These are phyloP conservation scores for Cutaneotrichosporon sp. DNA, from an alignment of 1,284 basidiomycete genomes.

Conservation along the genomic window DNA sequence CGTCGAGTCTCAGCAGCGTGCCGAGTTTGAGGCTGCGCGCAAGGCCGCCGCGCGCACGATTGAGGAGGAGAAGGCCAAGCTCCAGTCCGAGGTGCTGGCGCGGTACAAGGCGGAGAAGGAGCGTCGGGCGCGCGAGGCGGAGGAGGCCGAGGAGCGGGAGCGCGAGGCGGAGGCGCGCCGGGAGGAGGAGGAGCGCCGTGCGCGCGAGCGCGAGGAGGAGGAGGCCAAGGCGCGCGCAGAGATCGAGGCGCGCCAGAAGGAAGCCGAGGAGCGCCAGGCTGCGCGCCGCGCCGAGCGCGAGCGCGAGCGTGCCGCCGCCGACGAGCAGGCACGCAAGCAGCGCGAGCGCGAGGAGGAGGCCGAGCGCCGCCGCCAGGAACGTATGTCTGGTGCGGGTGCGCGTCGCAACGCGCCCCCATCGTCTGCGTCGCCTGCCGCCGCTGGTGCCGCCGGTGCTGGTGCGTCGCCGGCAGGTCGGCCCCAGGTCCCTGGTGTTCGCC, in stretches of 20 bases:
- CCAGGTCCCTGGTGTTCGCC: slow-evolving; percentile 23
- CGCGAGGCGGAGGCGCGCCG: slow-evolving; percentile 54
- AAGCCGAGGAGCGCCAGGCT: slow-evolving; percentile 29
- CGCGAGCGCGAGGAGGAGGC: slow-evolving; percentile 77
- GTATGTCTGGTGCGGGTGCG: slow-evolving; percentile 26
- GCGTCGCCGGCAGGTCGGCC: slow-evolving; percentile 30
- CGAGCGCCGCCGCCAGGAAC: slow-evolving; percentile 52
- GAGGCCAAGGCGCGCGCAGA: slow-evolving; percentile 35
- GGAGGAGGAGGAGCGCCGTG: slow-evolving; percentile 50
- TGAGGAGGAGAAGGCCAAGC: slow-evolving; percentile 80
- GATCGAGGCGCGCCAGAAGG: slow-evolving; percentile 54
- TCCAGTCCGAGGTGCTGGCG: slow-evolving; percentile 55
- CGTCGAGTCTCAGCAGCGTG: slow-evolving; percentile 62
- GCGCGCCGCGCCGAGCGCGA: slow-evolving; percentile 53
- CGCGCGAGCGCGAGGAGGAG: slow-evolving; percentile 32
- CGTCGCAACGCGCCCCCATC: slow-evolving; percentile 27
- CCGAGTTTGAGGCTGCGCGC: slow-evolving; percentile 64
- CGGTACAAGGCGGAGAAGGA: slow-evolving; percentile 53
- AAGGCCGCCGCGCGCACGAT: slow-evolving; percentile 65
- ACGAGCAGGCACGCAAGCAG: slow-evolving; percentile 59
- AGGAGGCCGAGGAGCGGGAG: slow-evolving; percentile 56
- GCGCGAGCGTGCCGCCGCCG: slow-evolving; percentile 59
- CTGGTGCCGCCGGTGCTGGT: slow-evolving; percentile 29
- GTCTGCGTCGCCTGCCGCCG: slow-evolving; percentile 24
- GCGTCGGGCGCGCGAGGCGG: slow-evolving; percentile 55